Evolutionary conservation across 2,329 filamentous ascomycete species (phyloP).

Genomic region (Diaporthe citriasiana): DNA sequence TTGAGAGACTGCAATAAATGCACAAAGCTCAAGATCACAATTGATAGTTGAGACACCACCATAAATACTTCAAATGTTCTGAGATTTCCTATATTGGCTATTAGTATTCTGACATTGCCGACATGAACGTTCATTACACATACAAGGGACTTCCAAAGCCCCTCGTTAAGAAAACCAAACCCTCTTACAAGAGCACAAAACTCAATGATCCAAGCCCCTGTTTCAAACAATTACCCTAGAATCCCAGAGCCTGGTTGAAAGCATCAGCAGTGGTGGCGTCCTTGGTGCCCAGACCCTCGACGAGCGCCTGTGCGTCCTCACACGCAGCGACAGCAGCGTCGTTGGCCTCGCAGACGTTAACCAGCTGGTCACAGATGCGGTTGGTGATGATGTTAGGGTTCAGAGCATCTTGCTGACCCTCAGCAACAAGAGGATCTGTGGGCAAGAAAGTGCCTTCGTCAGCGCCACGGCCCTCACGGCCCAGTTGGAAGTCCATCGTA

Average conservation of each 20-base stretch:
- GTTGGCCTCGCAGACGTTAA: constrained; percentile 72
- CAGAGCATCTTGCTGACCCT: constrained; percentile 75
- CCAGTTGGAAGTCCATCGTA: constrained; percentile 72
- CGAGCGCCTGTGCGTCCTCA: constrained; percentile 62
- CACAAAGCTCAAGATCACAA: not conserved
- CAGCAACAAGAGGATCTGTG: constrained; percentile 68
- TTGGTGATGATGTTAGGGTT: constrained; percentile 80
- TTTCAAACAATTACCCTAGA: constrained; percentile 46
- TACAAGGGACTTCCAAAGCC: not conserved
- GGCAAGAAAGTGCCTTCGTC: constrained; percentile 78
- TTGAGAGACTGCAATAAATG: not conserved
- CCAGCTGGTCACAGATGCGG: constrained; percentile 71
- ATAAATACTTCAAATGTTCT: not conserved
- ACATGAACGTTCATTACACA: constrained; percentile 24
- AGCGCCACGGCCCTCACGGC: constrained; percentile 67
- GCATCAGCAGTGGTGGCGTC: constrained; percentile 63
- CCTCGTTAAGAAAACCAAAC: not conserved
- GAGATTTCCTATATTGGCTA: constrained; percentile 15
- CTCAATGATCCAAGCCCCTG: not conserved
- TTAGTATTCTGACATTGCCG: constrained; percentile 17
- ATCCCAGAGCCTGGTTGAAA: constrained; percentile 59
- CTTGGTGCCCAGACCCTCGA: constrained; percentile 63
- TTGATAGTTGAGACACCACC: too few relatives aligned
- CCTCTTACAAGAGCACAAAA: not conserved
- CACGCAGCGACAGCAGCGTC: constrained; percentile 65